A percentile compares a stretch with the other conserved stretches of the same genome.
Evolutionary conservation across 139 green algal genomes (phyloP).

Genomic region (Chlamydomonas eustigma): DNA sequence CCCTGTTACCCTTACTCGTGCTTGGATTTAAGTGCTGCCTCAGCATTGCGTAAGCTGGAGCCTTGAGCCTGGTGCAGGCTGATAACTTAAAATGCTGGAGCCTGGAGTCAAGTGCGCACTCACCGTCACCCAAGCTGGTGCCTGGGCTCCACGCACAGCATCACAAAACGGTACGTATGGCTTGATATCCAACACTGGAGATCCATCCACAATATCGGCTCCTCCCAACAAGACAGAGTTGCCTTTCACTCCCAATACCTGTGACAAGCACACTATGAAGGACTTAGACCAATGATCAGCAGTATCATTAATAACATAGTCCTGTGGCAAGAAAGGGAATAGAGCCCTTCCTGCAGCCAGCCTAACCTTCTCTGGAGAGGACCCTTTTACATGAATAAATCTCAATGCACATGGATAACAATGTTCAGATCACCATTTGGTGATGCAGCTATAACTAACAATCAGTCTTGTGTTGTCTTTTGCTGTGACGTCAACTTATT

Average conservation of each 20-base stretch:
- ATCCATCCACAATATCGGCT: slow-evolving; percentile 86
- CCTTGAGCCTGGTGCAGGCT: background rate
- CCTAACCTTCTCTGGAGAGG: too few species aligned
- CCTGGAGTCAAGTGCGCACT: background rate
- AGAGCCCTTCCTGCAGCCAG: too few species aligned
- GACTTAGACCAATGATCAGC: too few species aligned
- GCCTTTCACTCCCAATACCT: slow-evolving; percentile 1
- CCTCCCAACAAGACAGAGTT: slow-evolving; percentile 64
- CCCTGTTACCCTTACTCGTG: background rate
- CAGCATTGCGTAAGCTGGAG: slow-evolving; percentile 59
- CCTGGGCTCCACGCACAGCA: slow-evolving; percentile 44
- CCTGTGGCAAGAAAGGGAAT: too few species aligned
- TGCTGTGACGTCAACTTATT: too few species aligned
- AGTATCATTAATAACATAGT: too few species aligned
- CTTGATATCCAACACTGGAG: slow-evolving; percentile 90
- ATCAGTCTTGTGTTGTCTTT: too few species aligned
- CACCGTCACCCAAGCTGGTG: slow-evolving; percentile 77
- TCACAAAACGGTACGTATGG: slow-evolving; percentile 87
- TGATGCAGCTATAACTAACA: too few species aligned
- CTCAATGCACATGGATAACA: too few species aligned
- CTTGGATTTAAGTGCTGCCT: slow-evolving; percentile 71
- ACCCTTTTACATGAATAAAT: too few species aligned
- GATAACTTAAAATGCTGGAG: background rate
- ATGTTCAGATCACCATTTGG: too few species aligned
- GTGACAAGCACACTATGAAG: background rate